Evolutionary conservation across 768 basidiomycete species (phyloP), one percentile per base, ranked within the genome.

Genomic region (Tulasnella sp.): DNA sequence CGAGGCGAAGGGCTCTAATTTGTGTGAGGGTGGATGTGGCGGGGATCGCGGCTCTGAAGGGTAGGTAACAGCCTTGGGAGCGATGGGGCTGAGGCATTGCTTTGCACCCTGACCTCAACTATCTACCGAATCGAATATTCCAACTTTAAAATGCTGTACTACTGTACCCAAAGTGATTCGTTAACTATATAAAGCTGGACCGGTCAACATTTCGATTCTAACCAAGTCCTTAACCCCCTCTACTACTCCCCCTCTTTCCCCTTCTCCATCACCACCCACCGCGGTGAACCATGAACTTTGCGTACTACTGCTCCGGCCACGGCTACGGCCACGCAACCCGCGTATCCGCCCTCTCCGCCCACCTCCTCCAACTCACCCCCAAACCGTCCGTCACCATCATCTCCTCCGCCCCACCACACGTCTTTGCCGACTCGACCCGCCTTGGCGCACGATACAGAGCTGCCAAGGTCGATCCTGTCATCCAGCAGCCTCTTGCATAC

Each of bases 321-420:
- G 84, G 83, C 82, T 86, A 83, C 56, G 83, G 85, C n/a, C 86
- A 88, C 65, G 86, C 85, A 7, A 89, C 86, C 2, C 78, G 86
- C 35, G 86, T 87, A 14, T 84, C 84, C 14, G 86, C 86, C 1
- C 79, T 87, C 60, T 73, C 82, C 2, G 68, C 72, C 43, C 77
- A 81, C 61, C 72, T 89, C 15, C 70, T 83, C 19, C 71, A 68
- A 50, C 70, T 81, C 12, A 60, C 67, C 4, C 59, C 69, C 5
- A 68, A 67, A 39, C 79, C 80, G 15, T 69, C 65, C 6, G 69
- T 87, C 8, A 71, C 79, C 66, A 82, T 89, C 55, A 75, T 82
- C 27, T 86, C 86, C 1, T 84, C 84, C 27, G 86, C 86, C 0
- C 84, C 84, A 9, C 71, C 74, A 58, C 81, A 78, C 63, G 79